Percentiles rank a stretch among this genome's conserved stretches.
These are phyloP conservation scores for Ceratobasidium sp. DNA, from an alignment of 1,284 basidiomycete species.

Conservation along the genomic window DNA sequence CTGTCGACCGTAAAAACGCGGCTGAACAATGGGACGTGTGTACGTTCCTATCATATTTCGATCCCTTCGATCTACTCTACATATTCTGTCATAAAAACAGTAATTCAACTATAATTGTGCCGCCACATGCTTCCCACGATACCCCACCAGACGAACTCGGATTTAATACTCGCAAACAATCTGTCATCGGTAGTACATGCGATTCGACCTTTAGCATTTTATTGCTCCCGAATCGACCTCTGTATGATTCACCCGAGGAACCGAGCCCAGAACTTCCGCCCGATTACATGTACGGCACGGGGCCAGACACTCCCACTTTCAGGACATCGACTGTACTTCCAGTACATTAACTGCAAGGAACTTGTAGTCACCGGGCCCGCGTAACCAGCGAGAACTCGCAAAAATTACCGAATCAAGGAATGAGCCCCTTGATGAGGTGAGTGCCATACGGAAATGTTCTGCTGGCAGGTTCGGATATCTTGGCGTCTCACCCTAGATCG, in stretches of 20 bases:
- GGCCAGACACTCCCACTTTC: not conserved
- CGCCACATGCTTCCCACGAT: too few relatives aligned
- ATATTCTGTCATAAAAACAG: too few relatives aligned
- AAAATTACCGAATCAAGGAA: not conserved
- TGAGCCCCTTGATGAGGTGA: not conserved
- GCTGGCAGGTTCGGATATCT: not conserved
- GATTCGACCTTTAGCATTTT: too few relatives aligned
- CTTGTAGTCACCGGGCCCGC: not conserved
- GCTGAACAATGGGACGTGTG: too few relatives aligned
- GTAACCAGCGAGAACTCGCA: not conserved
- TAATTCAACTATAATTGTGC: too few relatives aligned
- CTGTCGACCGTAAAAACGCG: too few relatives aligned
- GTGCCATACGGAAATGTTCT: not conserved
- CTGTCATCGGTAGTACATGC: too few relatives aligned
- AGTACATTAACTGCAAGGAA: not conserved
- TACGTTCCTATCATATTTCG: too few relatives aligned
- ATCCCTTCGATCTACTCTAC: too few relatives aligned
- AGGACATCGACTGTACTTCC: not conserved
- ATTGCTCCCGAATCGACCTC: not conserved
- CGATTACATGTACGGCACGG: not conserved
- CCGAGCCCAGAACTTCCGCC: slow-evolving; percentile 10
- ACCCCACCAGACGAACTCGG: too few relatives aligned
- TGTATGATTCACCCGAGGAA: not conserved
- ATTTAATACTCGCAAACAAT: not conserved
- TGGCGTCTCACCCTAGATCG: not conserved